phyloP scores from a whole-genome alignment of 495 filamentous ascomycete species.

The Pyronema omphalodes region DNA sequence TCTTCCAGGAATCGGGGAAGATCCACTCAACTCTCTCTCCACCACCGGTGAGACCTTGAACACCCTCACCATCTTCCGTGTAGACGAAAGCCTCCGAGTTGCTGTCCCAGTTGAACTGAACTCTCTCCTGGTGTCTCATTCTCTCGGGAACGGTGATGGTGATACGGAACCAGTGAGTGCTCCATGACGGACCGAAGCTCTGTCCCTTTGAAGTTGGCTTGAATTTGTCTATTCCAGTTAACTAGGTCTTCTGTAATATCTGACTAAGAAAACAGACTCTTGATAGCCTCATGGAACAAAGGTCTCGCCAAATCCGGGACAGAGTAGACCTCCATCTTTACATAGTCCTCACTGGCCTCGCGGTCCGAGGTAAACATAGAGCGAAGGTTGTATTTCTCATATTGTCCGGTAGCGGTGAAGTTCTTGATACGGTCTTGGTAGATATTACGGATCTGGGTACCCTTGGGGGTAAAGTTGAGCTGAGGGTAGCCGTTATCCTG shows the following conservation, averaged over 20 bases:
- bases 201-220: slow-evolving; percentile 53
- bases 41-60: slow-evolving; percentile 86
- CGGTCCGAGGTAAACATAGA: slow-evolving; percentile 40
- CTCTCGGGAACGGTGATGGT: slow-evolving; percentile 55
- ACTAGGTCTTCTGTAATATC: neutral
- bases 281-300: slow-evolving; percentile 74
- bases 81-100: slow-evolving; percentile 85
- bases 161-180: slow-evolving; percentile 94
- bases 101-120: slow-evolving; percentile 92
- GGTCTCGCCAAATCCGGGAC: slow-evolving; percentile 63
- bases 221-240: slow-evolving; percentile 40
- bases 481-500: slow-evolving; percentile 31
- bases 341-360: slow-evolving; percentile 47
- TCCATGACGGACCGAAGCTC: slow-evolving; percentile 85
- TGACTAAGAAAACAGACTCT: slow-evolving; percentile 4
- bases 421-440: slow-evolving; percentile 69
- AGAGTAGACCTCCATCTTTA: slow-evolving; percentile 76
- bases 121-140: slow-evolving; percentile 48
- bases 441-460: slow-evolving; percentile 71
- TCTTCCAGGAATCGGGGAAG: slow-evolving; percentile 51
- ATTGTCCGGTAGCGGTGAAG: slow-evolving; percentile 69
- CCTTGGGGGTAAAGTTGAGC: slow-evolving; percentile 42
- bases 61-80: slow-evolving; percentile 66
- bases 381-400: slow-evolving; percentile 55
- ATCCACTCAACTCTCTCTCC: slow-evolving; percentile 84